Base-by-base conservation (phyloP, 2,329 filamentous ascomycete species). In the Neonectria magnoliae region DNA sequence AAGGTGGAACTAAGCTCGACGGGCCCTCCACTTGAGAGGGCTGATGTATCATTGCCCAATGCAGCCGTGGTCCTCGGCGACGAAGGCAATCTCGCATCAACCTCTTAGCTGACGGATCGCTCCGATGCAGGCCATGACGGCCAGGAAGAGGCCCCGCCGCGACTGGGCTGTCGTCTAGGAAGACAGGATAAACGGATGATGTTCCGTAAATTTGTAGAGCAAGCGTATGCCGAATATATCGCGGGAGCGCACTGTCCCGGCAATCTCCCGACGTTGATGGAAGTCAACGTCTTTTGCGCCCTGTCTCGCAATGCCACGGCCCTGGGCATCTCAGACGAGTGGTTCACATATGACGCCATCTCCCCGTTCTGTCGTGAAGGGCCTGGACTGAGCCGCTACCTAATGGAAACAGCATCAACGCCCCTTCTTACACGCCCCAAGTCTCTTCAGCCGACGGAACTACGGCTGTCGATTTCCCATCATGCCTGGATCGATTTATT, bases 401-500 rank as follows among this genome's bases (percentile, higher is more conserved):
- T 25, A n/a, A 31, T 41, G 7, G 29, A 33, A 8, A 9, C 27
- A 14, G 22, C 38, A 16, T 13, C 8, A 14, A 7, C 20, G 18
- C 9, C n/a, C 1, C 9, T 20, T 4, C 3, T 20, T 13, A 8
- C 9, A 16, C 36, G 29, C 18, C 38, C 62, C n/a, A 33, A 38
- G 2, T 51, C 62, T 31, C 62, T 65, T 4, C 22, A 33, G 5
- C 57, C 62, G 7, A 61, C 62, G 6, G 9, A 48, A 9, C 14
- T 57, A 31, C 62, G 61, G 42, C 13, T 57, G n/a, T 22, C 38
- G 8, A 48, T 61, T 5, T 6, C 53, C 4, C 62, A 65, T 16
- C 62, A 65, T 27, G 57, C 62, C n/a, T 65, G 57, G 62, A 54
- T 65, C n/a, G 62, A 65, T 27, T 41, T 65, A 2, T 65, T 65